Conservation (phyloP, 1,284 basidiomycete genomes). For the Cystobasidium sp. region DNA sequence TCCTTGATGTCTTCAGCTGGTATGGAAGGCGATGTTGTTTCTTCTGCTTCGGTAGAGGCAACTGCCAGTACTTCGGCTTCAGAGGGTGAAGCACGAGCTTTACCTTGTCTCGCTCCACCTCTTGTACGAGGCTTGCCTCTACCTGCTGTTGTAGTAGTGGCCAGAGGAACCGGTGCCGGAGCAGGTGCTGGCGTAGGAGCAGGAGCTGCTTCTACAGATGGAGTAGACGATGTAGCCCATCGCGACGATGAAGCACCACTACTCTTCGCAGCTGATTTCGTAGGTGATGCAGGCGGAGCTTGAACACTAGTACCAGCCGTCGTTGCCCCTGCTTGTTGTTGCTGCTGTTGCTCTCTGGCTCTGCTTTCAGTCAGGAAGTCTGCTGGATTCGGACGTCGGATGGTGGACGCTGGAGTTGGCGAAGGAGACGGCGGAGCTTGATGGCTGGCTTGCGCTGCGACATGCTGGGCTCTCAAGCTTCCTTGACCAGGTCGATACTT, state of each 20-base stretch:
- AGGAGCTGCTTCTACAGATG: neutral
- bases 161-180: neutral
- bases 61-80: neutral
- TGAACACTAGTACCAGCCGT: neutral
- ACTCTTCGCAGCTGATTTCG: neutral
- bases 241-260: conserved; percentile 5
- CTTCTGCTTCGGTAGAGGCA: neutral
- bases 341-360: conserved; percentile 12
- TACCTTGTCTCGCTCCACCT: conserved; percentile 9
- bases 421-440: conserved; percentile 29
- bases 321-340: neutral
- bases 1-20: neutral
- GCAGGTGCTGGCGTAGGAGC: conserved; percentile 19
- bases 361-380: conserved; percentile 27
- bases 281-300: conserved; percentile 7
- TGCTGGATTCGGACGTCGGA: conserved; percentile 16
- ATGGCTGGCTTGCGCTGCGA: conserved; percentile 27
- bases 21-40: neutral
- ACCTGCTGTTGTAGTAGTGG: neutral
- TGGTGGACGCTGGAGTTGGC: conserved; percentile 11
- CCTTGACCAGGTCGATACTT: conserved; percentile 40
- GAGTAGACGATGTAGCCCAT: conserved; percentile 3
- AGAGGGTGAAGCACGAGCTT: neutral
- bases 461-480: conserved; percentile 22
- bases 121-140: conserved; percentile 2